Evolutionary conservation across 2,329 filamentous ascomycete genomes (phyloP), one percentile per base, ranked within the genome.

Genomic region (Calonectria henricotiae): DNA sequence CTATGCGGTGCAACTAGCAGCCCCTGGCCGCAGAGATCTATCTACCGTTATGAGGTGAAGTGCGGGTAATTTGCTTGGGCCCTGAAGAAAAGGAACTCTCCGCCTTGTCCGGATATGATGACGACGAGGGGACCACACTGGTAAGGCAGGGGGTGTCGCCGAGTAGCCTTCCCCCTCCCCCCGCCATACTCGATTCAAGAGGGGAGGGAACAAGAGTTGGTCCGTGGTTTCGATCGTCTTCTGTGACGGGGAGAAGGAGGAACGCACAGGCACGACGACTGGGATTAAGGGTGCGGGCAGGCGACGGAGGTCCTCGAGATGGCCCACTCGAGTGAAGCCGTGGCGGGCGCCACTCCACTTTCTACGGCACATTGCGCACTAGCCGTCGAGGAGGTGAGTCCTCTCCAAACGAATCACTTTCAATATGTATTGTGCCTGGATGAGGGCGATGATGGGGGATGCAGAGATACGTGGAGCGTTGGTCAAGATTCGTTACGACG

Each of bases 161-260:
- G 32, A 37, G 30, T 12, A 37, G 20, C 20, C 54, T 4, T 5
- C 35, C 43, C 43, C 35, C 20, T 23, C 27, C 35, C 63, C 68
- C 63, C 68, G 63, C 63, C 63, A 39, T 35, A 65, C 55, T 68
- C 62, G 65, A 65, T 58, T 32, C 46, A 66, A 61, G 44, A 55
- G 51, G 67, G 60, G 44, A 55, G 51, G 67, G 75, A 78, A 77
- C 75, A 78, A 76, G 72, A 77, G 75, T 75, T 78, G 76, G 75
- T 78, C 76, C 74, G 75, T 78, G 76, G 71, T 61, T 69, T 77
- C 69, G 69, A 72, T 70, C 71, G 58, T 46, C 74, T 67, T 73
- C 68, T 76, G 64, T 70, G 70, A 77, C 39, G 73, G 76, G 74
- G 71, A 76, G 69, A 75, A 65, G 71, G 69, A 77, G 66, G 63